Base-by-base conservation (phyloP, 139 green algal genomes). In the Trebouxia sp. region DNA sequence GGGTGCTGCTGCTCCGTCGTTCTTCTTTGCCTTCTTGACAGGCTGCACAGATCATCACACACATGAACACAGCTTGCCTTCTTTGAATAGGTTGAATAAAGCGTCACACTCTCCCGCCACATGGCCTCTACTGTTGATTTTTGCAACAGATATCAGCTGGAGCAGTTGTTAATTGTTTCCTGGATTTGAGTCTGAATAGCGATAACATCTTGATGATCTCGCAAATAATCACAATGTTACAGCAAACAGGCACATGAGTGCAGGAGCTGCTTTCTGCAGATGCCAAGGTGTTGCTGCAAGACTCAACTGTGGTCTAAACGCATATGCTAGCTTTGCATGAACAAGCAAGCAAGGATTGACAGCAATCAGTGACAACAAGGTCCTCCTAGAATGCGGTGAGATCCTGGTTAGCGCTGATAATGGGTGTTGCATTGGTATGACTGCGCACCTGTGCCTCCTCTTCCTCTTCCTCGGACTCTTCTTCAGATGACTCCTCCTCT, bases 1-100 rank as follows among this genome's bases (percentile, higher is more conserved):
- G 76, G 51, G 42, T 15, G 30, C 41, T 41, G 66, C 75, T 65
- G 20, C 48, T 9, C 41, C 74, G 39, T 74, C 79, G 35, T 80
- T 58, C 26, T 43, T 80, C 78, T 89, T 90, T 37, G 82, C 78
- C 81, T 92, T 90, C 84, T 92, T 90, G n/a, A 66, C 32, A 26
- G 77, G 65, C 72, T 65, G 47, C 72, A 65, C 4, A 51, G n/a
- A 22, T 17, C 12, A 50, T 22, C 37, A 43, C 38, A 55, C 32
- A 22, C 65, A 82, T 82, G 32, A 75, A 75, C 48, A 38, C 76
- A 30, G 74, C 67, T 37, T 72, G 26, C 48, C 75, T 78, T n/a
- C 48, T 32, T 45, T 48, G 24, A 14, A 30, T 48, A 32, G 5
- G 1, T 9, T 10, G 22, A 43, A 28, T 3, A 1, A 58, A 58